A percentile compares a stretch with the other conserved stretches of the same genome.
These are phyloP conservation scores for Sphagnum tenellum DNA, from an alignment of 225 moss, liverwort and hornwort genomes.

Conservation along the genomic window DNA sequence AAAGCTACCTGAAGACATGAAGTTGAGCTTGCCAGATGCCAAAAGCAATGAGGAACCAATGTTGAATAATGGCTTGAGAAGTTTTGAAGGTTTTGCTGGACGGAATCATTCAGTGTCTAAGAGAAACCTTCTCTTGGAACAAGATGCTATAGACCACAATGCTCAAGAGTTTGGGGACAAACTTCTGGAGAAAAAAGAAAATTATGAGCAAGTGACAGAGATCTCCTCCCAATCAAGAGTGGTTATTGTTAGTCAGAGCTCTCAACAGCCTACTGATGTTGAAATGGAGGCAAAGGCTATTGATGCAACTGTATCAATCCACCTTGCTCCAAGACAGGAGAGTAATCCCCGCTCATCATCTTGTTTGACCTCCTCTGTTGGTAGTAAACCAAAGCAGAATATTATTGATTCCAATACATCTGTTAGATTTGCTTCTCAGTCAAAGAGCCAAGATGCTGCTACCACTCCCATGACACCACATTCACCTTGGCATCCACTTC, in stretches of 20 bases:
- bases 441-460: conserved; percentile 12
- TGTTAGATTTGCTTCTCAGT: conserved; percentile 26
- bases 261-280: conserved; percentile 9
- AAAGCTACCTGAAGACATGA: conserved; percentile 15
- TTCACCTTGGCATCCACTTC: conserved; percentile 23
- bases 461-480: conserved; percentile 32
- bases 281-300: conserved; percentile 3
- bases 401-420: not conserved
- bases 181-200: no score
- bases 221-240: no score
- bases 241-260: conserved; percentile 9
- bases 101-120: no score
- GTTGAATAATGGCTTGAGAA: not conserved
- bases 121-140: no score
- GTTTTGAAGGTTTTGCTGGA: not conserved
- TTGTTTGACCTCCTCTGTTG: no score
- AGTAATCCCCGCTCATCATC: no score
- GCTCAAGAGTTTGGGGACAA: no score
- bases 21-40: conserved; percentile 3
- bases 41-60: conserved; percentile 6
- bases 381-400: no score
- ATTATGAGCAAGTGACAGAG: no score
- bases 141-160: no score
- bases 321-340: no score
- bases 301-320: no score